Evolutionary conservation across 2,329 filamentous ascomycete species (phyloP).

Genomic region (Aspergillus carbonarius): DNA sequence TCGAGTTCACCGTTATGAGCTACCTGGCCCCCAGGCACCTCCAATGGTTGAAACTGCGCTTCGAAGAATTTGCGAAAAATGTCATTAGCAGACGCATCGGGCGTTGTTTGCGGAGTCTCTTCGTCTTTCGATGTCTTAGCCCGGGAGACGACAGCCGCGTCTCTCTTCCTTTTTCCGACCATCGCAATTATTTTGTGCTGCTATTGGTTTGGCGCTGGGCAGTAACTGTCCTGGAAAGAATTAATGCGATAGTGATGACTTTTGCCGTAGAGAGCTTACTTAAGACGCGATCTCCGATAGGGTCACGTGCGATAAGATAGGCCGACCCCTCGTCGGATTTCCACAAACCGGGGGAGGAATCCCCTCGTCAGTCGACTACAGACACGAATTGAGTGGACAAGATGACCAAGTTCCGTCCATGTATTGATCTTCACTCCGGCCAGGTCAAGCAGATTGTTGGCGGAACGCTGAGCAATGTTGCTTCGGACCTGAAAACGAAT

Average conservation of each 20-base stretch:
- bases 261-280: background rate
- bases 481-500: slow-evolving; percentile 77
- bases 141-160: slow-evolving; percentile 33
- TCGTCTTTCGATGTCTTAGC: slow-evolving; percentile 21
- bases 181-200: slow-evolving; percentile 25
- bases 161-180: slow-evolving; percentile 52
- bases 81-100: slow-evolving; percentile 62
- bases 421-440: slow-evolving; percentile 96
- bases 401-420: slow-evolving; percentile 94
- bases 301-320: slow-evolving; percentile 44
- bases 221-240: background rate
- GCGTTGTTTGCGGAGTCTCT: slow-evolving; percentile 22
- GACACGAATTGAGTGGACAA: slow-evolving; percentile 14
- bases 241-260: background rate
- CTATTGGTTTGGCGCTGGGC: background rate
- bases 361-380: background rate
- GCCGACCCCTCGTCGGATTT: slow-evolving; percentile 18
- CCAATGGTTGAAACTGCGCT: slow-evolving; percentile 76
- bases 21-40: slow-evolving; percentile 25
- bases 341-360: slow-evolving; percentile 9
- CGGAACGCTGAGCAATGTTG: slow-evolving; percentile 74
- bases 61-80: slow-evolving; percentile 85
- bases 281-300: slow-evolving; percentile 4
- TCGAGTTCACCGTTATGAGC: slow-evolving; percentile 16
- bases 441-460: slow-evolving; percentile 98